A percentile compares a stretch with the other conserved stretches of the same genome.
Evolutionary conservation across 2,329 filamentous ascomycete species (phyloP).

Genomic region (Penicillium italicum): DNA sequence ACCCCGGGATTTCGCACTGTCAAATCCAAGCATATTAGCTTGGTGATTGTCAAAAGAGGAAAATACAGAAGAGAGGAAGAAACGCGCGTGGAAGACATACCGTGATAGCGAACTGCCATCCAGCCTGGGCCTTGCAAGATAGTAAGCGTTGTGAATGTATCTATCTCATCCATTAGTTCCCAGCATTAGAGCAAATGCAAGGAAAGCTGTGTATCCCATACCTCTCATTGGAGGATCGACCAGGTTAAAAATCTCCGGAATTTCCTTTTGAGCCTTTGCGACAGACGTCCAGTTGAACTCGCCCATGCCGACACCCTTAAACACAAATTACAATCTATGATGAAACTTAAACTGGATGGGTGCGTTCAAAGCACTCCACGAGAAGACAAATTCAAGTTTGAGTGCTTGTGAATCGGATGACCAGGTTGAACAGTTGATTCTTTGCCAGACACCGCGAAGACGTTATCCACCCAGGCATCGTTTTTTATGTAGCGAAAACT

Average conservation of each 20-base stretch:
- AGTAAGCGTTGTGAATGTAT: slow-evolving; percentile 1
- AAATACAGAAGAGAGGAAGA: not conserved
- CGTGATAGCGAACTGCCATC: slow-evolving; percentile 6
- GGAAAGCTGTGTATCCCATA: not conserved
- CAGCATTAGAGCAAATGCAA: not conserved
- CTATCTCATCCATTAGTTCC: not conserved
- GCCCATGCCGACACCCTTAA: not conserved
- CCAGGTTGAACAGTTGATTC: not conserved
- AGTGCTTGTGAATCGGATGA: slow-evolving; percentile 7
- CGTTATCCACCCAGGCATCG: slow-evolving; percentile 2
- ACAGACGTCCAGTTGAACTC: slow-evolving; percentile 5
- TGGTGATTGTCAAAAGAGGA: not conserved
- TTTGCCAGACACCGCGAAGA: not conserved
- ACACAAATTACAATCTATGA: not conserved
- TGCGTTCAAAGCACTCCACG: not conserved
- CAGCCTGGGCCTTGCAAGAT: not conserved
- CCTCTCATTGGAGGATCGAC: slow-evolving; percentile 5
- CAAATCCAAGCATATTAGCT: not conserved
- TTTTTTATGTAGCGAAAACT: not conserved
- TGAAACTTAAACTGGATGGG: too few relatives aligned
- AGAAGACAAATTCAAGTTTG: slow-evolving; percentile 1
- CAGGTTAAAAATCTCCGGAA: slow-evolving; percentile 1
- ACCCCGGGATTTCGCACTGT: slow-evolving; percentile 4
- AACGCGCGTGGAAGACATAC: not conserved
- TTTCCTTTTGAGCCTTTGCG: not conserved